phyloP scores from a whole-genome alignment of 495 filamentous ascomycete genomes.

The Symbiotaphrina buchneri region DNA sequence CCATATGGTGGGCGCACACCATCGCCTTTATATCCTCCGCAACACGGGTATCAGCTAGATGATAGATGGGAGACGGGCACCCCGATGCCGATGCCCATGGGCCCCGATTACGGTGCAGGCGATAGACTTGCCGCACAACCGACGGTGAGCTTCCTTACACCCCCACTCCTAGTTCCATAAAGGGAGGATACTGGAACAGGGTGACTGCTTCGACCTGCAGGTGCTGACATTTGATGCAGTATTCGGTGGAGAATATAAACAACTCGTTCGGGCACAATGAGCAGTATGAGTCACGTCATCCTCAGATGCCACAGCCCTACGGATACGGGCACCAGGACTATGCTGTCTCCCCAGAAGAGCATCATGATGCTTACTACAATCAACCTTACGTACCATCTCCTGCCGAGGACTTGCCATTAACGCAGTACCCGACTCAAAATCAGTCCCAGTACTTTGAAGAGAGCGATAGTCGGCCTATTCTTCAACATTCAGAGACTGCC shows the following conservation, averaged over 20 bases:
- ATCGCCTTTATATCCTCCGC: conserved; percentile 27
- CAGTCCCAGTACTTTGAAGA: conserved; percentile 28
- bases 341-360: conserved; percentile 53
- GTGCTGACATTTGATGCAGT: conserved; percentile 15
- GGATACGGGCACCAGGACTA: conserved; percentile 37
- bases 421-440: conserved; percentile 17
- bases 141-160: conserved; percentile 28
- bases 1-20: conserved; percentile 33
- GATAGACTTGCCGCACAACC: conserved; percentile 52
- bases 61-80: conserved; percentile 18
- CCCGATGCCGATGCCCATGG: conserved; percentile 31
- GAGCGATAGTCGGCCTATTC: conserved; percentile 34
- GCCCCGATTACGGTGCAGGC: conserved; percentile 26
- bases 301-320: conserved; percentile 14
- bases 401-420: conserved; percentile 23
- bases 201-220: not conserved
- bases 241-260: conserved; percentile 60
- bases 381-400: conserved; percentile 53
- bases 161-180: not conserved
- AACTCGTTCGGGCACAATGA: conserved; percentile 49
- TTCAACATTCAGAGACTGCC: conserved; percentile 28
- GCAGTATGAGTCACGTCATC: conserved; percentile 30
- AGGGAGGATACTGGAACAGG: not conserved
- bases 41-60: conserved; percentile 48
- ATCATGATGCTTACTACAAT: conserved; percentile 72